Evolutionary conservation across 1,139 yeast genomes (phyloP), one percentile per base, ranked within the genome.

Genomic region (Diutina pseudorugosa): DNA sequence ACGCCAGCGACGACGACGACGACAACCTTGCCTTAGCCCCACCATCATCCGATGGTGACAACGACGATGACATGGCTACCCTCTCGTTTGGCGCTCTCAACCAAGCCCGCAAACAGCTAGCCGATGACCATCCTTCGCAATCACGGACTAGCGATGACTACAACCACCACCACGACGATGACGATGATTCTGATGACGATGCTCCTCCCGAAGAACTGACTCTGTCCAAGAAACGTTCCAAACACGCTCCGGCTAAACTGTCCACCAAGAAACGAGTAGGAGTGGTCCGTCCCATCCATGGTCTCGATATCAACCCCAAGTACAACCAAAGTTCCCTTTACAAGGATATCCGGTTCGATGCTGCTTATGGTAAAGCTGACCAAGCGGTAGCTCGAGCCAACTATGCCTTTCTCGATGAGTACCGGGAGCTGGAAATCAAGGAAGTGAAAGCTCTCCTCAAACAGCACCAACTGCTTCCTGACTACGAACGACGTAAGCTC

Each of bases 301-400:
- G 96, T 0, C 66, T 87, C 48, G 76, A 73, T 23, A 45, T 45
- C 40, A 65, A 74, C 19, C 48, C 55, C 3, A 71, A 70, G 58
- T 62, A 68, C 50, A 69, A 70, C 50, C 61, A 67, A 18, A 64
- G 72, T 47, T 65, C 72, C 36, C 65, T 82, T 42, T 81, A 85
- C 62, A 75, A 80, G 52, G 98, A 93, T 69, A 82, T 94, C 40
- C 75, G 98, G 59, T 93, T 93, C 65, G 96, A 91, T 66, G 79
- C 94, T 0, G 90, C 96, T 0, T 80, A 82, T 57, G 98, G 98
- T 54, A 85, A 82, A 60, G 87, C 95, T 0, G 93, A 90, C 62
- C 68, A 80, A 54, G 70, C 72, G 40, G 74, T 75, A 55, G 78
- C 84, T 40, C 74, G 97, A 53, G 79, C 81, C 61, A 83, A 91